A percentile compares a stretch with the other conserved stretches of the same genome.
phyloP scores from a whole-genome alignment of 495 filamentous ascomycete genomes.

The Amphirosellinia nigrospora region DNA sequence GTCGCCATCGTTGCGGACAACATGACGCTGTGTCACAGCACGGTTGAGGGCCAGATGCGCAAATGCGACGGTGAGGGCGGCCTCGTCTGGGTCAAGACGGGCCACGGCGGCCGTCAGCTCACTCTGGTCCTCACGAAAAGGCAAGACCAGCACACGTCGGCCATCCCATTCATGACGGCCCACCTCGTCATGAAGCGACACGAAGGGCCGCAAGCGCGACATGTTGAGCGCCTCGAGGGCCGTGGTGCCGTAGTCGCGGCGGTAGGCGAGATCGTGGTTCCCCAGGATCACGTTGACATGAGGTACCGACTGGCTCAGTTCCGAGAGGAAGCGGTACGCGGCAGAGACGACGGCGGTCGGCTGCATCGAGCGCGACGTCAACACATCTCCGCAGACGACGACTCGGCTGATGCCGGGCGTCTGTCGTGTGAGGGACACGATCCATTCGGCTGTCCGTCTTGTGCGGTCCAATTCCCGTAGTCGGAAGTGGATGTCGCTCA shows the following conservation, averaged over 20 bases:
- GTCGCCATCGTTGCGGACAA: constrained; percentile 25
- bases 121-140: constrained; percentile 38
- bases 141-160: constrained; percentile 37
- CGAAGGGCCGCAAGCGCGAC: constrained; percentile 32
- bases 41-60: constrained; percentile 43
- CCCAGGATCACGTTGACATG: constrained; percentile 42
- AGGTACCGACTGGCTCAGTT: constrained; percentile 37
- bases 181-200: constrained; percentile 37
- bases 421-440: constrained; percentile 31
- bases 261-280: constrained; percentile 46
- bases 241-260: constrained; percentile 38
- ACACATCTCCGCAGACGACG: constrained; percentile 42
- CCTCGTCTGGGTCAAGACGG: constrained; percentile 29
- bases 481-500: constrained; percentile 46
- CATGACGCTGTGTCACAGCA: constrained; percentile 40
- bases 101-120: constrained; percentile 34
- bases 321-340: constrained; percentile 39
- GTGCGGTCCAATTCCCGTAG: constrained; percentile 37
- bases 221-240: constrained; percentile 43
- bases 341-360: constrained; percentile 41
- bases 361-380: constrained; percentile 42
- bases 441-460: constrained; percentile 40
- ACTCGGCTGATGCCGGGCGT: constrained; percentile 35
- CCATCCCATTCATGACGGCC: constrained; percentile 38
- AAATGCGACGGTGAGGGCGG: constrained; percentile 37